Evolutionary conservation across 1,139 yeast genomes (phyloP), one percentile per base, ranked within the genome.

Genomic region (Saccharomyces hybrid): DNA sequence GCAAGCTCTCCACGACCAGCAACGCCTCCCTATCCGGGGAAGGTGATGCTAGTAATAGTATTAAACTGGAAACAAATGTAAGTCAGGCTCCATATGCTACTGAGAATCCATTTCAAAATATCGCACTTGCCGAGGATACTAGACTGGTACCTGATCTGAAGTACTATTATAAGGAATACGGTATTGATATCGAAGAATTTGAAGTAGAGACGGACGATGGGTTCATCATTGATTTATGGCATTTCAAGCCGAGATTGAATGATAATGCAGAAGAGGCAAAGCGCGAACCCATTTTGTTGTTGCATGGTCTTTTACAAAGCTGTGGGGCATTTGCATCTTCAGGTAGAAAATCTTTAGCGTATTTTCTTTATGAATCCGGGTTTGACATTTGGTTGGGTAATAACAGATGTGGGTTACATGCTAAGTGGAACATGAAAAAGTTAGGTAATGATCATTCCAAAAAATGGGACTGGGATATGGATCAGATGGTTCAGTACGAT

Each of bases 351-450:
- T 86, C 95, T 6, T 68, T 93, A 51, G 95, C 95, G 0, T 83
- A 82, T 60, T 78, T 75, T 61, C 73, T 91, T 31, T 71, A 77
- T 48, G 75, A 78, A 28, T 56, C 60, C 30, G 96, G 96, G 0
- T 89, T 78, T 67, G 98, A 93, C 63, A 93, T 93, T 2, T 93
- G 98, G 97, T 71, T 93, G 53, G 98, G 97, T 0, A 90, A 91
- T 66, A 91, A 91, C 67, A 74, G 99, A 56, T 84, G 96, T 60
- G 95, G 96, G 32, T 87, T 90, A 67, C 75, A 78, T 47, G 88
- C 96, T 0, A 74, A 77, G 53, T 67, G 70, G 69, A 57, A 63
- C 48, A 95, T 88, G 68, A 65, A 72, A 1, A 63, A 59, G 56
- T 74, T 70, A 72, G 58, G 58, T 4, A 76, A 59, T 56, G 74